A percentile compares a stretch with the other conserved stretches of the same genome.
Conservation (phyloP, 2,329 filamentous ascomycete species). For the Zalaria sp. region DNA sequence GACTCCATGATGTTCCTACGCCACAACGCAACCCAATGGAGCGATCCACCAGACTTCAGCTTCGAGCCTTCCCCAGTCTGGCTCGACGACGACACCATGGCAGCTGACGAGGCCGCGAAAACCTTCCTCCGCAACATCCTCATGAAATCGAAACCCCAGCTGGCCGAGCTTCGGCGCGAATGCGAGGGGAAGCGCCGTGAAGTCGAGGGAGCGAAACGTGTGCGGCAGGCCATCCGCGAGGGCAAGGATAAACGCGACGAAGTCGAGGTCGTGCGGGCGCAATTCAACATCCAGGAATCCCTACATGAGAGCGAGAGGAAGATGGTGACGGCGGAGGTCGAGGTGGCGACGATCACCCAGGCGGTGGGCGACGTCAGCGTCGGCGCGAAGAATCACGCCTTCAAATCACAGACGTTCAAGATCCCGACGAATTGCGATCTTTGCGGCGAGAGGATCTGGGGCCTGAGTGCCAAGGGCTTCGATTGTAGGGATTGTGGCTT, state of each 20-base stretch:
- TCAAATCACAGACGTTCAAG: slow-evolving; percentile 98
- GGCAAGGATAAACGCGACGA: slow-evolving; percentile 84
- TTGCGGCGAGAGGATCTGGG: slow-evolving; percentile 95
- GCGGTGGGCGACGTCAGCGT: slow-evolving; percentile 85
- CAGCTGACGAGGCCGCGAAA: slow-evolving; percentile 75
- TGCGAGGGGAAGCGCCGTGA: slow-evolving; percentile 77
- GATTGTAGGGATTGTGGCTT: slow-evolving; percentile 95
- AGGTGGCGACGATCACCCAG: slow-evolving; percentile 82
- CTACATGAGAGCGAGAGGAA: slow-evolving; percentile 74
- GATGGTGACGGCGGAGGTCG: slow-evolving; percentile 77
- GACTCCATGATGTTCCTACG: slow-evolving; percentile 97
- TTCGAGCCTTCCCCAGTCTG: slow-evolving; percentile 96
- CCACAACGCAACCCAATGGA: slow-evolving; percentile 72
- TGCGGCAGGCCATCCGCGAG: slow-evolving; percentile 63
- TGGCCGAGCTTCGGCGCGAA: slow-evolving; percentile 67
- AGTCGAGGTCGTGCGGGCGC: slow-evolving; percentile 66
- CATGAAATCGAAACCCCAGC: slow-evolving; percentile 73
- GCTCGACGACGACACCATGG: slow-evolving; percentile 83
- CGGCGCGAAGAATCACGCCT: slow-evolving; percentile 89
- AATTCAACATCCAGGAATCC: slow-evolving; percentile 73
- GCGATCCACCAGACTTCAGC: slow-evolving; percentile 68
- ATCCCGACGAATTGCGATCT: slow-evolving; percentile 97
- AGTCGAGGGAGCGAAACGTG: slow-evolving; percentile 60
- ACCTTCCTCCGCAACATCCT: slow-evolving; percentile 85
- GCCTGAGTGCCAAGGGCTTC: slow-evolving; percentile 87